Evolutionary conservation across 805 yeast genomes (phyloP), one percentile per base, ranked within the genome.

Genomic region (Gaillardinia entomophila): DNA sequence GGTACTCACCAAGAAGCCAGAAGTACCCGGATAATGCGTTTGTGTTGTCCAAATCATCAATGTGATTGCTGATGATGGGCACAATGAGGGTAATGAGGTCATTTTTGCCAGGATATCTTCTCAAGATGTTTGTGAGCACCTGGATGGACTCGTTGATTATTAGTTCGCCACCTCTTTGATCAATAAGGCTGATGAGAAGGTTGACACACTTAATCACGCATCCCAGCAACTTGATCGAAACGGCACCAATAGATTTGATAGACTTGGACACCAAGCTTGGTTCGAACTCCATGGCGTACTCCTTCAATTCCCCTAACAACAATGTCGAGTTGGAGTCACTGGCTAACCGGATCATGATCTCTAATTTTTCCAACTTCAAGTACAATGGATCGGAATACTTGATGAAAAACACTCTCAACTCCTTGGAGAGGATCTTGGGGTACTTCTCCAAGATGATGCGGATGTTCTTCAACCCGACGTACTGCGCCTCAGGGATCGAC

Each of bases 401-500:
- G 52, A 90, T 79, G 67, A 85, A 90, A 49, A 92, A 92, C 6
- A 89, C 92, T 44, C 95, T 75, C 47, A 88, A 64, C 53, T 90
- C 96, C 42, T 78, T 77, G 12, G 82, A 68, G 37, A 90, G 66
- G 15, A 90, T 68, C 30, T 69, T 71, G 4, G 98, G 97, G 56
- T 85, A 87, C 56, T 84, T 84, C 51, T 89, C 96, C 41, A 90
- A 68, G 28, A 90, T 79, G 46, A 90, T 82, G 55, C 96, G 73
- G 39, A 92, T 88, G 57, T 92, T 92, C 54, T 88, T 82, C 48
- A 90, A 67, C 1, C 96, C 92, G 28, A 90, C 96, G 49, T 82
- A 90, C 60, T 92, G 97, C 30, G 94, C 85, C 57, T 92, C 98
- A 1, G 96, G 95, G 20, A 66, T 60, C 8, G 95, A 84, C 6